These are phyloP conservation scores for Goffeauzyma gilvescens DNA, from an alignment of 768 basidiomycete species.

Conservation along the genomic window DNA sequence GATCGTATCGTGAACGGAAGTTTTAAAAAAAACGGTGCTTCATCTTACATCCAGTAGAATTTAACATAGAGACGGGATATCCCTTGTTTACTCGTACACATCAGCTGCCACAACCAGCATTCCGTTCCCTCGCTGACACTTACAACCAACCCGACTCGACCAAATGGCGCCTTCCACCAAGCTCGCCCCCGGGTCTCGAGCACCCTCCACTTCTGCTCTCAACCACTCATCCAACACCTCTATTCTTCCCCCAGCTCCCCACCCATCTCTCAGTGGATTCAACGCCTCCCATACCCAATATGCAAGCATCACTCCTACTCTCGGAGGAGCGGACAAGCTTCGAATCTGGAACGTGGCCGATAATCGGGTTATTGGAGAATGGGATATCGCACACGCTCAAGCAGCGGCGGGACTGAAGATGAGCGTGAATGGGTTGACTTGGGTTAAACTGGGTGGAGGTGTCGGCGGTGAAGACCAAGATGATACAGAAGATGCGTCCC, in stretches of 20 bases:
- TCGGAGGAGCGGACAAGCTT: slow-evolving; percentile 22
- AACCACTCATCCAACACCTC: slow-evolving; percentile 13
- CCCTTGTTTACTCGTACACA: too few relatives aligned
- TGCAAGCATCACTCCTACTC: slow-evolving; percentile 21
- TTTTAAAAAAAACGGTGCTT: too few relatives aligned
- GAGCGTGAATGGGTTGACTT: slow-evolving; percentile 1
- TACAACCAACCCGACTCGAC: too few relatives aligned
- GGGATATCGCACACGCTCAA: slow-evolving; percentile 21
- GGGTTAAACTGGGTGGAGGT: slow-evolving; percentile 1
- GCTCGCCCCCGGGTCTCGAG: slow-evolving; percentile 15
- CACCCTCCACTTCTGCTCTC: slow-evolving; percentile 13
- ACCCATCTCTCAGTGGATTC: slow-evolving; percentile 23
- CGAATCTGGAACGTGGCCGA: slow-evolving; percentile 25
- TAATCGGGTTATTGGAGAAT: slow-evolving; percentile 22
- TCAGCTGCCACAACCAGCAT: too few relatives aligned
- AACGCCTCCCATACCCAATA: slow-evolving; percentile 22
- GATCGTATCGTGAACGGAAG: too few relatives aligned
- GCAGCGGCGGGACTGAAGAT: background rate
- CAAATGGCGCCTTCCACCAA: too few relatives aligned
- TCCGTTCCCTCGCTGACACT: too few relatives aligned
- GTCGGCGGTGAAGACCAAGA: background rate
- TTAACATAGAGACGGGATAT: too few relatives aligned
- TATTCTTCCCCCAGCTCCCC: slow-evolving; percentile 19
- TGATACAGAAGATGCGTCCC: background rate
- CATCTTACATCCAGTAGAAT: too few relatives aligned